Evolutionary conservation across 2,329 filamentous ascomycete genomes (phyloP).

Genomic region (Ceratocystis papillata): DNA sequence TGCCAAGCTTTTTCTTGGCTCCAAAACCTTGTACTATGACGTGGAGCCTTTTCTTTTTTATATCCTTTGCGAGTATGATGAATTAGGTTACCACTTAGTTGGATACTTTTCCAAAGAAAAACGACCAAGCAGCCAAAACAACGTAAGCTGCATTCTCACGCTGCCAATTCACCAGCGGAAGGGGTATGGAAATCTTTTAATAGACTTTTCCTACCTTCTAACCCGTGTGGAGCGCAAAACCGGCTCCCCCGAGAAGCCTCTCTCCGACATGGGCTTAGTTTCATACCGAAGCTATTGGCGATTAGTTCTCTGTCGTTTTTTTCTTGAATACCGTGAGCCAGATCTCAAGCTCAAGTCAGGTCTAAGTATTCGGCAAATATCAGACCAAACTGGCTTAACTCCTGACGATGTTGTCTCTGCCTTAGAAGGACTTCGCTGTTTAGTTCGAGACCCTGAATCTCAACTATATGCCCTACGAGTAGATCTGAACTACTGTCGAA

Average conservation of each 20-base stretch:
- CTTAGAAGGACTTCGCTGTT: constrained; percentile 75
- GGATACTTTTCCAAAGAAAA: constrained; percentile 99
- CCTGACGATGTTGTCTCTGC: constrained; percentile 92
- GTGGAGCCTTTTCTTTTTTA: constrained; percentile 97
- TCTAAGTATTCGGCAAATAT: constrained; percentile 57
- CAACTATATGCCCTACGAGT: constrained; percentile 81
- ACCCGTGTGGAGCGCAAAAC: constrained; percentile 89
- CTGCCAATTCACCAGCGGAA: constrained; percentile 94
- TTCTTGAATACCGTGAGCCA: constrained; percentile 42
- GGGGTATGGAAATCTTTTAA: constrained; percentile 90
- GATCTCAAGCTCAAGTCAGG: constrained; percentile 31
- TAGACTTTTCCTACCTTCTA: constrained; percentile 95
- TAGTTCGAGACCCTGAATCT: constrained; percentile 81
- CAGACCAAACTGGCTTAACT: constrained; percentile 86
- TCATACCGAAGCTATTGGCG: constrained; percentile 98
- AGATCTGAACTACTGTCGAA: constrained; percentile 71
- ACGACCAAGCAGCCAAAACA: constrained; percentile 84
- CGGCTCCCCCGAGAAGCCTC: constrained; percentile 89
- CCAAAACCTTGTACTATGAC: constrained; percentile 96
- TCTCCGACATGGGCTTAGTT: constrained; percentile 95
- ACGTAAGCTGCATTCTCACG: constrained; percentile 94
- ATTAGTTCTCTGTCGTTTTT: constrained; percentile 71
- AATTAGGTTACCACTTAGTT: constrained; percentile 87
- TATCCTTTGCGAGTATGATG: constrained; percentile 88
- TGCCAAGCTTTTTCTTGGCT: constrained; percentile 94